A percentile compares a stretch with the other conserved stretches of the same genome.
Conservation (phyloP, 2,329 filamentous ascomycete species). For the Phoma sp. region DNA sequence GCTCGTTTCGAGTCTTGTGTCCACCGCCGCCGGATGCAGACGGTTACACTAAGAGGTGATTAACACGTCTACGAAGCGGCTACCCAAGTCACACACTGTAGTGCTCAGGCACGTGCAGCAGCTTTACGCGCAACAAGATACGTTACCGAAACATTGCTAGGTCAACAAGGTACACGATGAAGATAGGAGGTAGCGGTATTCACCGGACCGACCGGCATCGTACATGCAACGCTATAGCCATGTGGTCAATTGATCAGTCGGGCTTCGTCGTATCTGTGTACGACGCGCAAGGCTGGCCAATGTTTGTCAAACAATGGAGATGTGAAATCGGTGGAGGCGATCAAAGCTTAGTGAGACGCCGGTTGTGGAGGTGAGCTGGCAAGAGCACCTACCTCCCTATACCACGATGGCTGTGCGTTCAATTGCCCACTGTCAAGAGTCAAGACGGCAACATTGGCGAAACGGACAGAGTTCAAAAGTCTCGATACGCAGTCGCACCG, state of each 20-base stretch:
- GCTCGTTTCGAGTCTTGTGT: too few relatives aligned
- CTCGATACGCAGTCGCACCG: not conserved
- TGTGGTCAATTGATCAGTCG: not conserved
- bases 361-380: not conserved
- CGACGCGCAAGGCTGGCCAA: not conserved
- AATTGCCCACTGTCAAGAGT: not conserved
- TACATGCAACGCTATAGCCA: not conserved
- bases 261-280: not conserved
- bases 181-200: not conserved
- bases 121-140: conserved; percentile 1
- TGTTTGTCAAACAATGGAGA: not conserved
- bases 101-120: conserved; percentile 6
- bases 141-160: not conserved
- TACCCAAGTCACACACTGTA: conserved; percentile 2
- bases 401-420: not conserved
- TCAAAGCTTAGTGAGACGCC: conserved; percentile 16
- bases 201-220: not conserved
- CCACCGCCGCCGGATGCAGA: conserved; percentile 8
- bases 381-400: not conserved
- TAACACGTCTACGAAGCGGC: not conserved
- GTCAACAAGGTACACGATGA: too few relatives aligned
- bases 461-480: not conserved
- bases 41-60: not conserved
- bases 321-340: conserved; percentile 4
- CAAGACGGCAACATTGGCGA: not conserved